These are phyloP conservation scores for Diaporthe capsici DNA, from an alignment of 2,329 filamentous ascomycete species.

Conservation along the genomic window DNA sequence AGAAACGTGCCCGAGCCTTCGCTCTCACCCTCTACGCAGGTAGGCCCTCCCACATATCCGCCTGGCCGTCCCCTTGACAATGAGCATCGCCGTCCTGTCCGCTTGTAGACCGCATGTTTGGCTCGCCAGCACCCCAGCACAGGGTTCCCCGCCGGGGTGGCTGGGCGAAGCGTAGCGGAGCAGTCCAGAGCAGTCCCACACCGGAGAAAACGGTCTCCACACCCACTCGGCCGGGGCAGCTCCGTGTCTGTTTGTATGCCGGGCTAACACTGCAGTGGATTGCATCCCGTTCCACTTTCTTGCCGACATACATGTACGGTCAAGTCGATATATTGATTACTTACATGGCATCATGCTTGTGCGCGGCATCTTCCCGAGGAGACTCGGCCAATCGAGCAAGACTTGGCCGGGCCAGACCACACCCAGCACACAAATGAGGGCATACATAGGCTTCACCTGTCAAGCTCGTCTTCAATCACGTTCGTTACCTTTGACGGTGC, in stretches of 20 bases:
- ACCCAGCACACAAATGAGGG: background rate
- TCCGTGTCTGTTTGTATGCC: slow-evolving; percentile 6
- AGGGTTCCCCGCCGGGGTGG: slow-evolving; percentile 18
- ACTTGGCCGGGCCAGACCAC: background rate
- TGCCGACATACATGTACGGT: background rate
- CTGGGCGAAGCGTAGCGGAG: slow-evolving; percentile 1
- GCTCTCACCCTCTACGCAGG: background rate
- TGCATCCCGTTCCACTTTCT: slow-evolving; percentile 25
- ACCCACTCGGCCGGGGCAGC: slow-evolving; percentile 31
- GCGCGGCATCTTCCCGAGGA: slow-evolving; percentile 15
- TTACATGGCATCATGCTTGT: slow-evolving; percentile 1
- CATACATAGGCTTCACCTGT: background rate
- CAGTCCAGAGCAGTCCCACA: slow-evolving; percentile 1
- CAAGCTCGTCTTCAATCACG: background rate
- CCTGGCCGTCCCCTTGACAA: background rate
- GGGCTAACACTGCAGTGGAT: slow-evolving; percentile 13
- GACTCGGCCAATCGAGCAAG: background rate
- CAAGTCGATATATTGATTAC: slow-evolving; percentile 32
- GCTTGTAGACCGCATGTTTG: background rate
- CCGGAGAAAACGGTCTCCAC: slow-evolving; percentile 22
- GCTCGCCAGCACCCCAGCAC: background rate
- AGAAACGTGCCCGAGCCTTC: slow-evolving; percentile 30
- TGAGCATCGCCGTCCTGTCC: background rate
- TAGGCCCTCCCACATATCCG: background rate
- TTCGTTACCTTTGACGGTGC: background rate